Conservation (phyloP, 805 yeast genomes). For the Kluyveromyces starmeri region DNA sequence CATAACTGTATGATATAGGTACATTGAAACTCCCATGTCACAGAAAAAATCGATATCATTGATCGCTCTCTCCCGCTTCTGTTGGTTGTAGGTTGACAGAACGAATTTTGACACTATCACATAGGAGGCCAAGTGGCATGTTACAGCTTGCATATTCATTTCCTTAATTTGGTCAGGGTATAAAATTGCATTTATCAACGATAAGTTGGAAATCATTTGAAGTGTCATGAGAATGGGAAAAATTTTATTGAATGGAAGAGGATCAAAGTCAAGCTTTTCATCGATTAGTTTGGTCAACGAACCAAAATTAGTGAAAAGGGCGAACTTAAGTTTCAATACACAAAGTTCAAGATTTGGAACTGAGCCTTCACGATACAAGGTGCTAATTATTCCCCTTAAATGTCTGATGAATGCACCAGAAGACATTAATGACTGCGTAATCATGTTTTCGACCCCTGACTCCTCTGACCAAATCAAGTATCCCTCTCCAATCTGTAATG, state of each 20-base stretch:
- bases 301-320: neutral
- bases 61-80: neutral
- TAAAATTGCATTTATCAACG: neutral
- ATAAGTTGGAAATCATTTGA: neutral
- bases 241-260: neutral
- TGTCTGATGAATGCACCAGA: neutral
- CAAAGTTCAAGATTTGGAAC: neutral
- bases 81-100: neutral
- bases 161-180: neutral
- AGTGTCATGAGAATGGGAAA: neutral
- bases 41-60: neutral
- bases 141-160: neutral
- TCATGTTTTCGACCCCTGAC: neutral
- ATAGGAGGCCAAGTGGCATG: neutral
- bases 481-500: constrained; percentile 6
- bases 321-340: neutral
- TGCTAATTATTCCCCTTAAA: neutral
- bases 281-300: neutral
- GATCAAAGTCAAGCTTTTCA: neutral
- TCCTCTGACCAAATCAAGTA: neutral
- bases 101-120: neutral
- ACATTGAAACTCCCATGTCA: neutral
- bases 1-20: neutral
- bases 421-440: neutral
- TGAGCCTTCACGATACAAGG: neutral